Percentiles rank a stretch among this genome's conserved stretches.
phyloP scores from a whole-genome alignment of 2,329 filamentous ascomycete genomes.

The Ambrosiella cleistominuta region DNA sequence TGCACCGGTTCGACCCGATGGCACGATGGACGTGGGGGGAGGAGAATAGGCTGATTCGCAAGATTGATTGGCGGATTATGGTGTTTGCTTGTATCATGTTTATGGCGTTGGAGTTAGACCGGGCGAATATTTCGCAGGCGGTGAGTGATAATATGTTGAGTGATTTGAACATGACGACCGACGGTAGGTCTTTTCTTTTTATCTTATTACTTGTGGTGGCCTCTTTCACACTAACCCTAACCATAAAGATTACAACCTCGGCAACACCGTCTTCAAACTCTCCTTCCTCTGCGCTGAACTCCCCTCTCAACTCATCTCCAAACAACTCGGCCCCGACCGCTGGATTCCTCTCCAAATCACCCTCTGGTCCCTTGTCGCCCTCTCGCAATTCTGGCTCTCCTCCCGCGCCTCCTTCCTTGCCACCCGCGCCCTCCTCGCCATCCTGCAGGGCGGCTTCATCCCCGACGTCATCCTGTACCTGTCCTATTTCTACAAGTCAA shows the following conservation, averaged over 20 bases:
- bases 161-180: slow-evolving; percentile 26
- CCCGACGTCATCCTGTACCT: slow-evolving; percentile 26
- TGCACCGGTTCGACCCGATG: slow-evolving; percentile 30
- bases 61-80: slow-evolving; percentile 27
- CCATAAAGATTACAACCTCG: slow-evolving; percentile 20
- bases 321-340: slow-evolving; percentile 39
- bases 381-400: slow-evolving; percentile 27
- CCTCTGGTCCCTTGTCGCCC: slow-evolving; percentile 36
- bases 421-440: slow-evolving; percentile 23
- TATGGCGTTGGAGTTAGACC: slow-evolving; percentile 29
- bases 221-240: neutral
- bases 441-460: slow-evolving; percentile 30
- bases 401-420: slow-evolving; percentile 24
- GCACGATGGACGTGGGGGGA: slow-evolving; percentile 27
- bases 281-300: slow-evolving; percentile 24
- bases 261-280: slow-evolving; percentile 20
- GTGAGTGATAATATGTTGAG: slow-evolving; percentile 30
- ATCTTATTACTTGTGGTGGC: neutral
- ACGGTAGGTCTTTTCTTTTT: slow-evolving; percentile 17
- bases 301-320: slow-evolving; percentile 41
- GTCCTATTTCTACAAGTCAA: slow-evolving; percentile 28
- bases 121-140: slow-evolving; percentile 30
- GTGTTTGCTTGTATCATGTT: slow-evolving; percentile 27
- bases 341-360: slow-evolving; percentile 44
- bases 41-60: slow-evolving; percentile 22